Base-by-base conservation (phyloP, 176 grass and related monocot species). In the Raddia guianensis region DNA sequence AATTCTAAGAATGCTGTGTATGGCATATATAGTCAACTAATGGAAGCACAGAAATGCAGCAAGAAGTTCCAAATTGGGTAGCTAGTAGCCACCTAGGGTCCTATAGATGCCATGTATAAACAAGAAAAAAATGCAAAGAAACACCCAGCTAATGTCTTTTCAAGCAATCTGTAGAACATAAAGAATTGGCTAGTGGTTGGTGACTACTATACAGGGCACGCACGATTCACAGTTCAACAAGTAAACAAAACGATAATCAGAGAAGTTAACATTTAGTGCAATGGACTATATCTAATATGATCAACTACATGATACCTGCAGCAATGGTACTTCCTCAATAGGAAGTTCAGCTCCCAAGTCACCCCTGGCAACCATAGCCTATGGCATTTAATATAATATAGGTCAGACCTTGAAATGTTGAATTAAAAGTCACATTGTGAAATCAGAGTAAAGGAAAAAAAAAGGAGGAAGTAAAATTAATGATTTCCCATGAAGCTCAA, bases 281-380 rank as follows among this genome's bases (percentile, higher is more conserved):
- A 76, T 67, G 2, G 27, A 72, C 27, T 49, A 12, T 73, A 50
- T 13, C 44, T 53, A 67, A 69, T 74, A 68, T 49, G 75, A 54
- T 65, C 66, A 81, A 47, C 7, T 5, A 54, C 15, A 84, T 65
- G 42, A 53, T 91, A 99, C 96, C 96, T 99, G 96, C 83, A 99
- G 72, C 76, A 95, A 83, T 0, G 96, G 96, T 64, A 99, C 96
- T 72, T 99, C 96, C 70, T 99, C 96, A 42, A 99, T 95, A 69
- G 96, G 96, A 27, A 99, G 90, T 78, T 99, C 96, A 89, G 96
- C 96, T 84, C 96, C 96, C 70, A 99, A 85, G 73, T 99, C 96
- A 77, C 96, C 96, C 77, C 96, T 95, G 61, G 96, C 96, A 90
- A 99, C 96, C 96, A 99, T 99, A 90, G 96, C 96, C 96, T 99